Conservation (phyloP, 1,139 yeast genomes). For the Geotrichum bryndzae region DNA sequence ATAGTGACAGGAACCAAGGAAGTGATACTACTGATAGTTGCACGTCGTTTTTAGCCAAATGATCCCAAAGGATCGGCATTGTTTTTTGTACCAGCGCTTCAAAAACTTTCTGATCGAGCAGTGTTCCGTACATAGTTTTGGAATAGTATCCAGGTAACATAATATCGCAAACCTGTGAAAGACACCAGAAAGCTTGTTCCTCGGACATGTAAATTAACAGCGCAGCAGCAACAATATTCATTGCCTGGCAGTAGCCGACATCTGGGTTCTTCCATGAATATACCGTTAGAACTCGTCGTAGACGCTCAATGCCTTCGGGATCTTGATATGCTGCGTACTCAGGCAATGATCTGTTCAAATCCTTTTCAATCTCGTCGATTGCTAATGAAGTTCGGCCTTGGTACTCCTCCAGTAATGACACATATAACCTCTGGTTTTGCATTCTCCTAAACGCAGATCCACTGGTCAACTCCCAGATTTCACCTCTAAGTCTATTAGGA, state of each 20-base stretch:
- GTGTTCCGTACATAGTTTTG: slow-evolving; percentile 94
- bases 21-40: slow-evolving; percentile 91
- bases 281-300: slow-evolving; percentile 83
- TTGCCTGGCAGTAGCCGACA: slow-evolving; percentile 97
- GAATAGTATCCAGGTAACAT: slow-evolving; percentile 95
- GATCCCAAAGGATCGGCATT: slow-evolving; percentile 85
- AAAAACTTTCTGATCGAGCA: slow-evolving; percentile 87
- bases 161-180: slow-evolving; percentile 74
- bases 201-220: slow-evolving; percentile 88
- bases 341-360: slow-evolving; percentile 86
- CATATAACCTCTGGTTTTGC: slow-evolving; percentile 56
- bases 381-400: slow-evolving; percentile 67
- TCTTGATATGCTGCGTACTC: slow-evolving; percentile 93
- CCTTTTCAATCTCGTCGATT: slow-evolving; percentile 94
- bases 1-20: slow-evolving; percentile 93
- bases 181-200: slow-evolving; percentile 96
- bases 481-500: slow-evolving; percentile 90
- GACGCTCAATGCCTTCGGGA: slow-evolving; percentile 73
- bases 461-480: slow-evolving; percentile 87
- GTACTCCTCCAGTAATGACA: slow-evolving; percentile 52
- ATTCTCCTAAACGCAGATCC: slow-evolving; percentile 79
- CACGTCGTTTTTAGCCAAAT: slow-evolving; percentile 70
- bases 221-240: slow-evolving; percentile 97
- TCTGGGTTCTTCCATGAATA: slow-evolving; percentile 97
- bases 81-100: slow-evolving; percentile 85